Percentiles rank a stretch among this genome's conserved stretches.
Conservation (phyloP, 2,329 filamentous ascomycete species). For the Colletotrichum sp. region DNA sequence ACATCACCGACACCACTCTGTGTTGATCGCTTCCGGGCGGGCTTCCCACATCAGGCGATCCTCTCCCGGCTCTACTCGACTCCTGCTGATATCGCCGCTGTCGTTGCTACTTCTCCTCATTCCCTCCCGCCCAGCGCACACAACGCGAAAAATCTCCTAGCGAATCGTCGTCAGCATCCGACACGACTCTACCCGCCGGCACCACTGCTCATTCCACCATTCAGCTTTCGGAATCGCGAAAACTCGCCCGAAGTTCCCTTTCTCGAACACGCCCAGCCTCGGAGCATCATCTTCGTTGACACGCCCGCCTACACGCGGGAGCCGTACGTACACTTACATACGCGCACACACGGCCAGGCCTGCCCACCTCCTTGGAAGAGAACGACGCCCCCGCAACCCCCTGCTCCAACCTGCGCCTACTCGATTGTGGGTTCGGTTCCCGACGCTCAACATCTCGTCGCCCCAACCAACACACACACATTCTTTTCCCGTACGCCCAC, state of each 20-base stretch:
- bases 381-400: constrained; percentile 15
- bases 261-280: not conserved
- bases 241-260: not conserved
- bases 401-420: constrained; percentile 20
- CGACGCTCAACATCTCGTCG: constrained; percentile 14
- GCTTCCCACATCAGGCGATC: constrained; percentile 14
- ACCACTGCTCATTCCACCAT: constrained; percentile 1
- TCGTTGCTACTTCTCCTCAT: not conserved
- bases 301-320: not conserved
- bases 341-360: not conserved
- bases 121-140: not conserved
- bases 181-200: constrained; percentile 3
- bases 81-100: not conserved
- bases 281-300: not conserved
- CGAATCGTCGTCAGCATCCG: not conserved
- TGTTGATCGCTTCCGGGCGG: not conserved
- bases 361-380: constrained; percentile 1
- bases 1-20: not conserved
- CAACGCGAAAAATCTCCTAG: constrained; percentile 2
- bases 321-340: not conserved
- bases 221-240: not conserved
- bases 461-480: not conserved
- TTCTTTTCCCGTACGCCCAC: not conserved
- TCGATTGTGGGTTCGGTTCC: constrained; percentile 18
- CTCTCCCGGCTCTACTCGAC: not conserved